Conservation (phyloP, 495 filamentous ascomycete species). For the Ascodesmis nigricans region DNA sequence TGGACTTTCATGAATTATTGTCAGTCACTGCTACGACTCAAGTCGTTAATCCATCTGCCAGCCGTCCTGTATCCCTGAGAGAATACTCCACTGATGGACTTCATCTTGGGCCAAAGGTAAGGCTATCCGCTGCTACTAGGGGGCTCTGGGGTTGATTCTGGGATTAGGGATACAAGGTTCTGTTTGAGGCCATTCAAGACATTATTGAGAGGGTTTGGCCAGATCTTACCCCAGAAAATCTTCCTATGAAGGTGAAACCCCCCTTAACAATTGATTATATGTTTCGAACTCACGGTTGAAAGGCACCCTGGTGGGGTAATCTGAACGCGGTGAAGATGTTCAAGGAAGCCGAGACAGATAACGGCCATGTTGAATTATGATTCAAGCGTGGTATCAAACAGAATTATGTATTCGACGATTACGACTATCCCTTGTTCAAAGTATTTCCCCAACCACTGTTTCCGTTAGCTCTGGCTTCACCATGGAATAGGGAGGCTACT, state of each 20-base stretch:
- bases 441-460: too few species aligned
- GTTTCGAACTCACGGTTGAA: background rate
- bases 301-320: constrained; percentile 3
- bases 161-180: constrained; percentile 5
- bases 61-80: background rate
- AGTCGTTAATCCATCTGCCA: background rate
- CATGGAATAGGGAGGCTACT: background rate
- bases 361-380: constrained; percentile 10
- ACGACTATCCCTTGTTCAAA: too few species aligned
- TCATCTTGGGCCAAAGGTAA: constrained; percentile 8
- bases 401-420: too few species aligned
- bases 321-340: too few species aligned
- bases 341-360: too few species aligned
- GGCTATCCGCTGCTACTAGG: background rate
- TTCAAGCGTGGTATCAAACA: background rate
- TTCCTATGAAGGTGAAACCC: constrained; percentile 3
- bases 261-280: background rate
- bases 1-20: constrained; percentile 4
- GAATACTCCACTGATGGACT: constrained; percentile 6
- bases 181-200: constrained; percentile 1
- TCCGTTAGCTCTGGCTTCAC: too few species aligned
- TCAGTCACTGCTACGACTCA: background rate
- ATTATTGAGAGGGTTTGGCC: constrained; percentile 2
- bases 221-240: constrained; percentile 3
- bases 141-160: background rate